Evolutionary conservation across 306 rosid species (phyloP).

Genomic region (Elaeagnus macrophylla): DNA sequence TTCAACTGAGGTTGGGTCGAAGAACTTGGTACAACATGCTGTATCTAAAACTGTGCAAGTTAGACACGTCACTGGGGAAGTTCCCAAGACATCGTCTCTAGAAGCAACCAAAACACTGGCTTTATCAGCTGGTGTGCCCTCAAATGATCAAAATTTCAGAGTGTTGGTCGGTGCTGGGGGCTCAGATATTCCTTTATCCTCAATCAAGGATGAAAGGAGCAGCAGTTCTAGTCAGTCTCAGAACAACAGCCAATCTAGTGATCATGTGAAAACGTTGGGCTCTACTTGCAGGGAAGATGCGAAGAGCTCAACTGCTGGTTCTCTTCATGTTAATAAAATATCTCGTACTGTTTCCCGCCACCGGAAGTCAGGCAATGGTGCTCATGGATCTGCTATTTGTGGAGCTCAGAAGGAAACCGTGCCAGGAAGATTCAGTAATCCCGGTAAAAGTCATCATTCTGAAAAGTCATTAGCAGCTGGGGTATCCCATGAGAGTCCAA

Average conservation of each 20-base stretch:
- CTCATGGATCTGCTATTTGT: conserved; percentile 42
- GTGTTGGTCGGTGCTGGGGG: conserved; percentile 32
- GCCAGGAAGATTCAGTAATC: conserved; percentile 21
- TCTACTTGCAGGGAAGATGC: conserved; percentile 61
- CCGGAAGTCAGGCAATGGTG: conserved; percentile 61
- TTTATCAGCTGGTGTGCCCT: conserved; percentile 29
- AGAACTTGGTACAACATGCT: conserved; percentile 42
- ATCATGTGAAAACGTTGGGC: conserved; percentile 54
- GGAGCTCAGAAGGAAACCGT: conserved; percentile 48
- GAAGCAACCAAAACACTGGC: conserved; percentile 39
- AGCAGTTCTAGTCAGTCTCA: conserved; percentile 91
- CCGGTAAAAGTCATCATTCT: conserved; percentile 29
- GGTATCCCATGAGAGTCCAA: conserved; percentile 33
- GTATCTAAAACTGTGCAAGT: conserved; percentile 44
- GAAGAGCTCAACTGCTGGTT: conserved; percentile 71
- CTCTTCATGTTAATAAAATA: conserved; percentile 40
- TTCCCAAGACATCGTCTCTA: conserved; percentile 45
- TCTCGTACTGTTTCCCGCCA: too few relatives aligned
- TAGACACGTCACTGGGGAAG: conserved; percentile 50
- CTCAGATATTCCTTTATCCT: conserved; percentile 47
- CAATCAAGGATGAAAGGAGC: conserved; percentile 70
- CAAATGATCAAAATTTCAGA: conserved; percentile 49
- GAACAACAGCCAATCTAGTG: conserved; percentile 76
- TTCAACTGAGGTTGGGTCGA: conserved; percentile 46
- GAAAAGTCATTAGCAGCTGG: conserved; percentile 39